phyloP scores from a whole-genome alignment of 1,139 yeast genomes.

The Debaryomyces sp. region DNA sequence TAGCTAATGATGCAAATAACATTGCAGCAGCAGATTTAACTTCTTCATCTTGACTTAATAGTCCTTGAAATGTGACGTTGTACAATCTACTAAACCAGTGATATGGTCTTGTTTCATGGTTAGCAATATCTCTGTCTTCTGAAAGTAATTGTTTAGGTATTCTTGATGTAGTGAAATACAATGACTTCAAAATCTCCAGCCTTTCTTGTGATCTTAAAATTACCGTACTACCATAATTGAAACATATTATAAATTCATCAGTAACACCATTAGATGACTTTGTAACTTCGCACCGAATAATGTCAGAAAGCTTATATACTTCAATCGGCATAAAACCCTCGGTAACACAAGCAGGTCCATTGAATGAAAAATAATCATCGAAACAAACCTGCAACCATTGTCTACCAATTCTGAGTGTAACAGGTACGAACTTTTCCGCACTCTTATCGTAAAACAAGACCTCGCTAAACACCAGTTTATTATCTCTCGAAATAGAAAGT shows the following conservation, averaged over 20 bases:
- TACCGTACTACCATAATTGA: slow-evolving; percentile 47
- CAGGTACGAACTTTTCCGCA: slow-evolving; percentile 41
- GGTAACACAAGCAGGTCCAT: slow-evolving; percentile 26
- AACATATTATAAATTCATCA: slow-evolving; percentile 58
- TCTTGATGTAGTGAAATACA: slow-evolving; percentile 66
- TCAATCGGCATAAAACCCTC: slow-evolving; percentile 52
- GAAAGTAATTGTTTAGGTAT: slow-evolving; percentile 34
- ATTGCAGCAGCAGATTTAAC: slow-evolving; percentile 68
- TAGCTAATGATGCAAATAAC: slow-evolving; percentile 64
- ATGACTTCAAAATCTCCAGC: slow-evolving; percentile 66
- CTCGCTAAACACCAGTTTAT: slow-evolving; percentile 61
- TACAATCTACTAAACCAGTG: slow-evolving; percentile 62
- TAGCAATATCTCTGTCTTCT: slow-evolving; percentile 27
- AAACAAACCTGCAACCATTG: slow-evolving; percentile 63
- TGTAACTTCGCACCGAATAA: slow-evolving; percentile 56
- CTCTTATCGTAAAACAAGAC: slow-evolving; percentile 52
- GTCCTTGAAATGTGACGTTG: slow-evolving; percentile 68
- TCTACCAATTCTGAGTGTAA: slow-evolving; percentile 69
- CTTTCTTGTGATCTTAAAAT: slow-evolving; percentile 61
- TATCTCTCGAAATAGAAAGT: slow-evolving; percentile 47
- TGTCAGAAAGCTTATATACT: slow-evolving; percentile 51
- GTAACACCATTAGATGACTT: slow-evolving; percentile 41
- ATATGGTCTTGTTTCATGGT: slow-evolving; percentile 19
- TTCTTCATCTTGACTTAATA: slow-evolving; percentile 59
- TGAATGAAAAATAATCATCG: slow-evolving; percentile 28